Evolutionary conservation across 306 rosid genomes (phyloP), one percentile per base, ranked within the genome.

Genomic region (Quercus wislizeni): DNA sequence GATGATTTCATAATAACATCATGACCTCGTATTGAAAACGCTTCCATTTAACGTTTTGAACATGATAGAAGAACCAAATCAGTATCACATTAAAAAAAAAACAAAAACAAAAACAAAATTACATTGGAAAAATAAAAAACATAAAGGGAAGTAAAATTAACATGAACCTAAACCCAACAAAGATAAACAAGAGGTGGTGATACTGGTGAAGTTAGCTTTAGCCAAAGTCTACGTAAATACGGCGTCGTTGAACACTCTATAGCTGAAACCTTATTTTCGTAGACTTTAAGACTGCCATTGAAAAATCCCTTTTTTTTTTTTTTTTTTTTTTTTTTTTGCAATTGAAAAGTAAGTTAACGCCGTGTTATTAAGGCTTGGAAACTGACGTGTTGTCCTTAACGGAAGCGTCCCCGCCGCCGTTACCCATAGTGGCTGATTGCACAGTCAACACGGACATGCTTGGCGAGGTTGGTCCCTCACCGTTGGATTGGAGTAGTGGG

Each of bases 401-500:
- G 85, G 86, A 62, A 73, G 80, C 87, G 17, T 86, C 91, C 9
- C 51, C 82, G 5, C 75, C 78, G 31, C 81, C 92, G 81, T 89
- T 86, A 33, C 79, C 91, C 73, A 85, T 63, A 23, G 91, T 67
- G 27, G 87, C 91, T 0, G 97, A 93, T 52, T 93, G 96, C 35
- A 93, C 93, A 4, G 98, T 91, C 80, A 91, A 75, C 28, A 87
- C 94, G 19, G 99, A 95, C 82, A 95, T 80, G 79, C 88, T 93
- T 65, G 99, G 99, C 4, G 99, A 93, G 27, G 98, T 70, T 1
- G 99, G 99, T 0, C 91, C 97, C 2, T 94, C 95, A 4, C 79
- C 90, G 91, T 87, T 86, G 57, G 93, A 87, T 67, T 78, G 76
- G 10, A 70, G 12, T 6, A 82, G 55, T 0, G 79, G 86, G 64